phyloP scores from a whole-genome alignment of 129 eudicot genomes.

The Lactuca sativa region DNA sequence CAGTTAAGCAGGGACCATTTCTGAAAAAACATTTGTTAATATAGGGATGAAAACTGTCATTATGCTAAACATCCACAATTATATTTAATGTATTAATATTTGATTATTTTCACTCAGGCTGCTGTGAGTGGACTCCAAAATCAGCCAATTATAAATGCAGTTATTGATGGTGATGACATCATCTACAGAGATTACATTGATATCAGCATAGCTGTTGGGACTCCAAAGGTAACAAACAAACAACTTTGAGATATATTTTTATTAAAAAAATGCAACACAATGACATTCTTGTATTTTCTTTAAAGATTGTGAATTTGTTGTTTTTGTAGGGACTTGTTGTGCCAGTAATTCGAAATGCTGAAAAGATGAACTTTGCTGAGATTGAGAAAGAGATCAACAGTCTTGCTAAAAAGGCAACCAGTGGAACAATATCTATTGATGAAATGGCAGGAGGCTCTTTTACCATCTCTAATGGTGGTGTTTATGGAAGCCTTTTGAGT shows the following conservation, averaged over 20 bases:
- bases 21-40: no score
- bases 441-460: slow-evolving; percentile 98
- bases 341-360: slow-evolving; percentile 75
- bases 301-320: neutral
- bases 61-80: no score
- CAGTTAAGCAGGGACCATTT: no score
- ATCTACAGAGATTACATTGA: slow-evolving; percentile 88
- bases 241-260: neutral
- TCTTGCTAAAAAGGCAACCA: slow-evolving; percentile 86
- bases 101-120: slow-evolving; percentile 44
- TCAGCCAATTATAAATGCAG: slow-evolving; percentile 91
- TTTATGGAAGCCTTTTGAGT: slow-evolving; percentile 95
- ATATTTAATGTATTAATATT: no score
- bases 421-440: slow-evolving; percentile 85
- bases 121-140: slow-evolving; percentile 86
- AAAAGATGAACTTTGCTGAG: slow-evolving; percentile 72
- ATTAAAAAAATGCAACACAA: neutral
- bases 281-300: neutral
- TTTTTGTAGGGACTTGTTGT: slow-evolving; percentile 72
- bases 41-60: no score
- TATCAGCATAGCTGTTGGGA: slow-evolving; percentile 96
- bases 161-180: slow-evolving; percentile 95
- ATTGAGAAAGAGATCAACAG: slow-evolving; percentile 81
- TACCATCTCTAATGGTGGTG: slow-evolving; percentile 96
- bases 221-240: slow-evolving; percentile 64